These are phyloP conservation scores for Halenospora varia DNA, from an alignment of 495 filamentous ascomycete species.

Conservation along the genomic window DNA sequence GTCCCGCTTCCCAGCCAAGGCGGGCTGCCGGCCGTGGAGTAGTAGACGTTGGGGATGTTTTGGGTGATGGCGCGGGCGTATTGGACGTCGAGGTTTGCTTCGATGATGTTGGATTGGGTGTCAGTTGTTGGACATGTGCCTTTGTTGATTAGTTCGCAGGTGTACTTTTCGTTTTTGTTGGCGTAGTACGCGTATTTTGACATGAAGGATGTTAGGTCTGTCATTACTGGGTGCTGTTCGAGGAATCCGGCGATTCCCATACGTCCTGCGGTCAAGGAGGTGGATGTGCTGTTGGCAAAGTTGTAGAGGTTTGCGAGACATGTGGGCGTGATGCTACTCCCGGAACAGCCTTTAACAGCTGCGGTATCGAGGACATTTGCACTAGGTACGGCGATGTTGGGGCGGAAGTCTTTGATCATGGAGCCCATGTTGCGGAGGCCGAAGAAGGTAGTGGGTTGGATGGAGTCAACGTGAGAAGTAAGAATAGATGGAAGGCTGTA, in stretches of 20 bases:
- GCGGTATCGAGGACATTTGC: background rate
- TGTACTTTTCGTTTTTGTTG: conserved; percentile 37
- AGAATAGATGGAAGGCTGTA: conserved; percentile 52
- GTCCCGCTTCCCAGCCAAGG: conserved; percentile 15
- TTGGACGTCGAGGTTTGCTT: conserved; percentile 73
- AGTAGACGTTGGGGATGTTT: conserved; percentile 21
- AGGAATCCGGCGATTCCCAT: conserved; percentile 24
- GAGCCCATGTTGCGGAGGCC: conserved; percentile 23
- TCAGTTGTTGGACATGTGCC: conserved; percentile 45
- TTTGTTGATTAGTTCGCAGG: conserved; percentile 61
- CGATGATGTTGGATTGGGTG: conserved; percentile 36
- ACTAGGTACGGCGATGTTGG: background rate
- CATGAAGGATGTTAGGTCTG: conserved; percentile 40
- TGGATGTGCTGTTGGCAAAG: conserved; percentile 7
- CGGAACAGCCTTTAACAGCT: conserved; percentile 17
- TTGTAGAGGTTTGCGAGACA: conserved; percentile 25
- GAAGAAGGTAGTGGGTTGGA: conserved; percentile 69
- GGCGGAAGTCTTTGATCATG: conserved; percentile 4
- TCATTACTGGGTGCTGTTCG: conserved; percentile 17
- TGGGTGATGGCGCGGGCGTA: conserved; percentile 23
- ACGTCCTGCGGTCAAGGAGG: conserved; percentile 5
- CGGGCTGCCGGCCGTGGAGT: conserved; percentile 18
- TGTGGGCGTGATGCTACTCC: conserved; percentile 17
- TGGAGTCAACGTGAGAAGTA: conserved; percentile 54
- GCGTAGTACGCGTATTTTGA: conserved; percentile 44